A percentile compares a stretch with the other conserved stretches of the same genome.
Evolutionary conservation across 345 rosid genomes (phyloP).

Genomic region (Jatropha curcas): DNA sequence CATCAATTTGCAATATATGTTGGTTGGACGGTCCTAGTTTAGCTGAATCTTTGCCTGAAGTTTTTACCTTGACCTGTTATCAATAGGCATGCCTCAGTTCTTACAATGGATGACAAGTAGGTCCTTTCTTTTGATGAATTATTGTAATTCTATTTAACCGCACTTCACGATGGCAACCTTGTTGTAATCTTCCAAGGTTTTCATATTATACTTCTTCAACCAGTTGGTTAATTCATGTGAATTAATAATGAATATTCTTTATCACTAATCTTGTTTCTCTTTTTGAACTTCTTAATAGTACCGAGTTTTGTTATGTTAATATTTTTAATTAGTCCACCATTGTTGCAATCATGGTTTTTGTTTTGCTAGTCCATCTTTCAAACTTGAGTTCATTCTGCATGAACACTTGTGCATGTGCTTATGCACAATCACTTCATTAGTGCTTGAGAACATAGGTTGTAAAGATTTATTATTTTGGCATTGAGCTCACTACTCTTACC

Average conservation of each 20-base stretch:
- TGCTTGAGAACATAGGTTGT: no score
- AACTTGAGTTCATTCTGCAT: no score
- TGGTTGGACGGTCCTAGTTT: not conserved
- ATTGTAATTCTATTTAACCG: not conserved
- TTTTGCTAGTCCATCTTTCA: no score
- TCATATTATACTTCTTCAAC: not conserved
- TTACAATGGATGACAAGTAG: not conserved
- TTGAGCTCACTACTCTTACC: no score
- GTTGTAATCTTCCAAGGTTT: not conserved
- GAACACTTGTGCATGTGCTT: no score
- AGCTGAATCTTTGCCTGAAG: not conserved
- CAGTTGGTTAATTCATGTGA: not conserved
- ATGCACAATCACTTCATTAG: no score
- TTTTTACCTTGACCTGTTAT: no score
- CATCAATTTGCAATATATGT: not conserved
- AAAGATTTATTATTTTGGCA: no score
- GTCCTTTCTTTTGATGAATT: not conserved
- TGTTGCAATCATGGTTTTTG: no score
- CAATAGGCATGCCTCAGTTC: not conserved
- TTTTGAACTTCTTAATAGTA: no score
- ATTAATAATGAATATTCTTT: not conserved
- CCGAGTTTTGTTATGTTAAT: no score
- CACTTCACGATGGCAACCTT: not conserved
- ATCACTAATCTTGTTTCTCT: not conserved
- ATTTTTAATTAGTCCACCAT: no score